These are phyloP conservation scores for Boeremia lycopersici DNA, from an alignment of 2,329 filamentous ascomycete species.

Conservation along the genomic window DNA sequence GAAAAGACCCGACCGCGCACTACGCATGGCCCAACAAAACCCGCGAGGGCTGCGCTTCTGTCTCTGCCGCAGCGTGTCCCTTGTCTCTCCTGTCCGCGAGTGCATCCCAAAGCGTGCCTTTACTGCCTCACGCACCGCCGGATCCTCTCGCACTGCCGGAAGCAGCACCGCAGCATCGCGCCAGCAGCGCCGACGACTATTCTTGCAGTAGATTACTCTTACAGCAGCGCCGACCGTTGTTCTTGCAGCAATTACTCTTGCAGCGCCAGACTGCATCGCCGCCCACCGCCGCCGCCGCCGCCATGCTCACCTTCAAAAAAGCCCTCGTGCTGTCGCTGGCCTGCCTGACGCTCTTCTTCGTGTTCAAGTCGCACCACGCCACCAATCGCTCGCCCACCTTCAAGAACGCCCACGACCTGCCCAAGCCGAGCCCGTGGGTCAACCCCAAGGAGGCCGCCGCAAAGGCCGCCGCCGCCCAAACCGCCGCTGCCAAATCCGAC, in stretches of 20 bases:
- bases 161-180: neutral
- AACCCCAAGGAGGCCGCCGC: slow-evolving; percentile 33
- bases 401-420: slow-evolving; percentile 44
- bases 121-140: neutral
- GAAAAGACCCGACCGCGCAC: slow-evolving; percentile 4
- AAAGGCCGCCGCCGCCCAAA: slow-evolving; percentile 16
- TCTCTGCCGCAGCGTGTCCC: slow-evolving; percentile 1
- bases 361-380: slow-evolving; percentile 67
- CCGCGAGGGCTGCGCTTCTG: slow-evolving; percentile 5
- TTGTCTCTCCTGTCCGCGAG: neutral
- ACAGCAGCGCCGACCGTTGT: too few species aligned
- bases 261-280: neutral
- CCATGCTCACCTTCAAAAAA: slow-evolving; percentile 80
- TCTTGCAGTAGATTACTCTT: too few species aligned
- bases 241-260: too few species aligned
- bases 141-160: neutral
- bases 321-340: slow-evolving; percentile 74
- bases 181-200: too few species aligned
- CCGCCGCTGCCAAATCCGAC: slow-evolving; percentile 24
- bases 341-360: slow-evolving; percentile 71
- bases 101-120: neutral
- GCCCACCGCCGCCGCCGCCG: slow-evolving; percentile 20
- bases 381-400: slow-evolving; percentile 35
- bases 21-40: slow-evolving; percentile 13
- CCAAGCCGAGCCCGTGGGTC: slow-evolving; percentile 42